These are phyloP conservation scores for Gossypium herbaceum DNA, from an alignment of 345 rosid genomes.

Conservation along the genomic window DNA sequence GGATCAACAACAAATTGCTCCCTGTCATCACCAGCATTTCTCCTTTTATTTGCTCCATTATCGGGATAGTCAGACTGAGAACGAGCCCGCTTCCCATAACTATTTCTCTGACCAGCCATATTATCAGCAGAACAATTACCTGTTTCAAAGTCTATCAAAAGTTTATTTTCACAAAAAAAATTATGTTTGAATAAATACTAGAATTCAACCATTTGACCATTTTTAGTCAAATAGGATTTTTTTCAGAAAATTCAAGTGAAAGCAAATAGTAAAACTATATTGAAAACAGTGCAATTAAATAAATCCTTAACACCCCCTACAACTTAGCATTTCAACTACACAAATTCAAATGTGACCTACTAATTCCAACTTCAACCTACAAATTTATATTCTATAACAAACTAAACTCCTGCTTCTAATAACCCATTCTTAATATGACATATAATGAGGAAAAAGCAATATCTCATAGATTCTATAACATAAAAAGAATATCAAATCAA, in stretches of 20 bases:
- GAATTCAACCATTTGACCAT: not conserved
- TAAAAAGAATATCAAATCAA: not conserved
- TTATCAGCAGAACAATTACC: slow-evolving; percentile 6
- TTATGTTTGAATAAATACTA: not conserved
- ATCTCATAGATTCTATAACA: not conserved
- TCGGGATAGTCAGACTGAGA: slow-evolving; percentile 64
- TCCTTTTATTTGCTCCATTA: slow-evolving; percentile 62
- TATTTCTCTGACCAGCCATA: slow-evolving; percentile 81
- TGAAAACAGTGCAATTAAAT: not conserved
- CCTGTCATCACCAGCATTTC: slow-evolving; percentile 66
- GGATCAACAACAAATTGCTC: slow-evolving; percentile 55
- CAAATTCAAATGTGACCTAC: not conserved
- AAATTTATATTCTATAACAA: not conserved
- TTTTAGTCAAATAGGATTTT: not conserved
- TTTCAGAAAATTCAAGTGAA: not conserved
- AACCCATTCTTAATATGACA: not conserved
- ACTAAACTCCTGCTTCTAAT: not conserved
- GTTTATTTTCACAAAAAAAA: not conserved
- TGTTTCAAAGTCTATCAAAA: slow-evolving; percentile 12
- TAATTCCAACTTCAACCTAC: not conserved
- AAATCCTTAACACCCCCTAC: no score
- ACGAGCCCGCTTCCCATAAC: slow-evolving; percentile 74
- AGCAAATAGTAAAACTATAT: not conserved
- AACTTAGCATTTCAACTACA: not conserved
- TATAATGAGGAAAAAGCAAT: not conserved